phyloP scores from a whole-genome alignment of 495 filamentous ascomycete species.

The Xylaria bambusicola region DNA sequence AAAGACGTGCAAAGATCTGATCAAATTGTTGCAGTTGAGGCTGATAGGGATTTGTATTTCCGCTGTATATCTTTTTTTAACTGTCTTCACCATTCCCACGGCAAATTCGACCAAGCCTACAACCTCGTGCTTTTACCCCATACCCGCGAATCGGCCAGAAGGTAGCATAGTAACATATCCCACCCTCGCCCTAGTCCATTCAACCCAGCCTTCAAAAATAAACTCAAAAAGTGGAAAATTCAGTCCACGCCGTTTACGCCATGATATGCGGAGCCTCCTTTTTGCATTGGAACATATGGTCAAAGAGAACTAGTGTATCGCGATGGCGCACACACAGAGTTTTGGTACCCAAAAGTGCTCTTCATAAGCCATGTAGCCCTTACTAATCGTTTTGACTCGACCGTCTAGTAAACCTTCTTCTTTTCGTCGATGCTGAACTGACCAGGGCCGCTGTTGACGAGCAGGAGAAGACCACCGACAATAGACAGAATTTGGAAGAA shows the following conservation, averaged over 20 bases:
- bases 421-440: slow-evolving; percentile 99
- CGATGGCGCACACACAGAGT: slow-evolving; percentile 1
- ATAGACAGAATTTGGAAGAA: slow-evolving; percentile 99
- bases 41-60: slow-evolving; percentile 10
- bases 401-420: slow-evolving; percentile 95
- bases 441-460: slow-evolving; percentile 98
- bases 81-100: slow-evolving; percentile 6
- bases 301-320: slow-evolving; percentile 12
- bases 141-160: not conserved
- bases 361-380: slow-evolving; percentile 1
- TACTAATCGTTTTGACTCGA: slow-evolving; percentile 1
- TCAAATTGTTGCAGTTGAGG: slow-evolving; percentile 10
- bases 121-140: not conserved
- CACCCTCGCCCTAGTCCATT: slow-evolving; percentile 6
- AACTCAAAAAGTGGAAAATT: slow-evolving; percentile 15
- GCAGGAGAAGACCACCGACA: slow-evolving; percentile 89
- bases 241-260: slow-evolving; percentile 19
- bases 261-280: slow-evolving; percentile 19
- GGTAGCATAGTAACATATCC: slow-evolving; percentile 7
- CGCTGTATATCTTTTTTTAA: slow-evolving; percentile 5
- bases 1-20: too few species aligned
- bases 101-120: slow-evolving; percentile 1
- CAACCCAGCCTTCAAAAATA: slow-evolving; percentile 12
- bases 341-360: slow-evolving; percentile 20
- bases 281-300: slow-evolving; percentile 6